These are phyloP conservation scores for Cadophora sp. DNA, from an alignment of 2,329 filamentous ascomycete species.

Conservation along the genomic window DNA sequence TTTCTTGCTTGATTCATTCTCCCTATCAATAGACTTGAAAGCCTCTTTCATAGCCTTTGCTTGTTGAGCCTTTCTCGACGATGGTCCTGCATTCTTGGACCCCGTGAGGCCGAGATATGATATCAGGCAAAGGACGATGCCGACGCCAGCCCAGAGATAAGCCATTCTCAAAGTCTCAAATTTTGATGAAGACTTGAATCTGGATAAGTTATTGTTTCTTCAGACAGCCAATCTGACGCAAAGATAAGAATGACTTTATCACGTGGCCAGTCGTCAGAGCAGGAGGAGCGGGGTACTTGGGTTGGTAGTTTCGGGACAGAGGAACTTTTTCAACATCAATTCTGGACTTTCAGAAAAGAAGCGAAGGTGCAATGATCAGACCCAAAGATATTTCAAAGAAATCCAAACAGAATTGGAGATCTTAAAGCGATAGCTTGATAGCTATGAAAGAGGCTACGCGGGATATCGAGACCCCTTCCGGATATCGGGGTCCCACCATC, in stretches of 20 bases:
- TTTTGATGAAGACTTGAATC: neutral
- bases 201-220: neutral
- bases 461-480: too few species aligned
- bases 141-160: conserved; percentile 22
- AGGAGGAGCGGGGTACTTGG: conserved; percentile 6
- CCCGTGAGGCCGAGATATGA: conserved; percentile 24
- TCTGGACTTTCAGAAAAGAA: neutral
- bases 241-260: neutral
- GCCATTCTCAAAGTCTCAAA: neutral
- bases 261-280: neutral
- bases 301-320: conserved; percentile 6
- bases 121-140: conserved; percentile 21
- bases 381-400: too few species aligned
- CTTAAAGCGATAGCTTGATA: too few species aligned
- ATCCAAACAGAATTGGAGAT: too few species aligned
- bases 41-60: conserved; percentile 33
- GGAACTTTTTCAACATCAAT: neutral
- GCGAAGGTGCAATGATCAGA: too few species aligned
- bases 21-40: conserved; percentile 25
- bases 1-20: conserved; percentile 3
- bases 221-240: neutral
- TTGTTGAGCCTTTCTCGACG: conserved; percentile 31
- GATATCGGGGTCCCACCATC: too few species aligned
- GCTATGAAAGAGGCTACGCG: too few species aligned
- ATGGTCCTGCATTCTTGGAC: conserved; percentile 8